Evolutionary conservation across 2,329 filamentous ascomycete species (phyloP), one percentile per base, ranked within the genome.

Genomic region (Shiraia sp.): DNA sequence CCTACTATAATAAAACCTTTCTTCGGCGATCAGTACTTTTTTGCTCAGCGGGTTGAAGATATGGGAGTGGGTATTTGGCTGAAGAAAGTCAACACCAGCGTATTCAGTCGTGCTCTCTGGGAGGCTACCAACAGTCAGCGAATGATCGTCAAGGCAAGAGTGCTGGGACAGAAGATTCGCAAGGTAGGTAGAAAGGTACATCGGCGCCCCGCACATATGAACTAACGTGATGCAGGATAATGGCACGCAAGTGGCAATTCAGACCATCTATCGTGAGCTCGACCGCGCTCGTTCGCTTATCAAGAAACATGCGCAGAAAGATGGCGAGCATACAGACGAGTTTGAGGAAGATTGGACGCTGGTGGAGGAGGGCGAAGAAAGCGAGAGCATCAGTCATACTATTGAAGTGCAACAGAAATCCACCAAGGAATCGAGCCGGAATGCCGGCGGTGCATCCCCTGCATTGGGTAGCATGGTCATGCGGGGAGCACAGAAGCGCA

Each of bases 1-100:
- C 93, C 93, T 0, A 97, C 93, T 0, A 91, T 99, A 51, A 87
- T 97, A 63, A 88, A 92, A 47, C 93, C 93, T 0, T 99, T 97
- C 75, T 99, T 99, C 63, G 93, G 93, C 4, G 93, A 99, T 59
- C 93, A 99, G 65, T 96, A 87, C 77, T 99, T 99, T 76, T 97
- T 95, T 59, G 93, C 90, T 6, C 82, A 79, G 22, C 81, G 93
- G 3, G 87, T 97, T 1, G 90, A 97, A 67, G 92, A 97, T 61
- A 77, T 99, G 5, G 92, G 93, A 0, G 93, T 97, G 2, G 93
- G 93, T 0, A 85, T 96, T 14, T 89, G 86, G 62, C 77, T 99
- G 57, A 90, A 87, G 75, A 93, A 89, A 69, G 83, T 96, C 75
- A 95, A 93, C 15, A 86, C 88, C n/a, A 87, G 82, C 52, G 81